Base-by-base conservation (phyloP, 805 yeast genomes). In the Starmera quercuum region DNA sequence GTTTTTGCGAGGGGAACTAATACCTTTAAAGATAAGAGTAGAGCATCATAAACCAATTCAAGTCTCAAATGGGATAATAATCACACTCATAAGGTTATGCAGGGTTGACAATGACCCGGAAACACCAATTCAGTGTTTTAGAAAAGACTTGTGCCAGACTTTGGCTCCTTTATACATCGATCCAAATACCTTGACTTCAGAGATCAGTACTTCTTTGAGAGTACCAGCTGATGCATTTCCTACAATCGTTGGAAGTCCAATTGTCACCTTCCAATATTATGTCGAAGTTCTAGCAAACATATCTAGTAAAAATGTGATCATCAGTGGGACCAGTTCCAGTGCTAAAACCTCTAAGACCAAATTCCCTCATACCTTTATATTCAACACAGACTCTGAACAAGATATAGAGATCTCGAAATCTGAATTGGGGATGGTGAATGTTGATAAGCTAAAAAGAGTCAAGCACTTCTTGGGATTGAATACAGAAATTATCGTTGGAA, bases 141-240 rank as follows among this genome's bases (percentile, higher is more conserved):
- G 97, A 36, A 87, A 87, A 53, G 97, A 87, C 52, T 61, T 87
- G 6, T 73, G 79, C 24, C 97, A 87, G 56, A 69, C 73, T 23
- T 71, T 85, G 2, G 67, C 81, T 1, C 95, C 96, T 2, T 58
- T 87, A 10, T 80, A 75, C 42, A 74, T 85, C n/a, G 88, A 85
- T 51, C 85, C 88, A 1, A 61, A 50, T 11, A 68, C 81, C 1
- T 61, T 75, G 26, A 57, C 66, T 13, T 67, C 78, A 26, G 78
- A 73, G 22, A 64, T 80, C 8, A 73, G 72, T 21, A 74, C 88
- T 1, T 70, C 73, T 26, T 56, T 87, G 15, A 65, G 78, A 40
- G 78, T 87, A 0, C 96, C 97, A 0, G 73, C 82, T 1, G 95
- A 87, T 46, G 78, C 83, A 1, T 85, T 87, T 51, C 94, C 95